Evolutionary conservation across 306 rosid genomes (phyloP), one percentile per base, ranked within the genome.

Genomic region (Vicia sativa): DNA sequence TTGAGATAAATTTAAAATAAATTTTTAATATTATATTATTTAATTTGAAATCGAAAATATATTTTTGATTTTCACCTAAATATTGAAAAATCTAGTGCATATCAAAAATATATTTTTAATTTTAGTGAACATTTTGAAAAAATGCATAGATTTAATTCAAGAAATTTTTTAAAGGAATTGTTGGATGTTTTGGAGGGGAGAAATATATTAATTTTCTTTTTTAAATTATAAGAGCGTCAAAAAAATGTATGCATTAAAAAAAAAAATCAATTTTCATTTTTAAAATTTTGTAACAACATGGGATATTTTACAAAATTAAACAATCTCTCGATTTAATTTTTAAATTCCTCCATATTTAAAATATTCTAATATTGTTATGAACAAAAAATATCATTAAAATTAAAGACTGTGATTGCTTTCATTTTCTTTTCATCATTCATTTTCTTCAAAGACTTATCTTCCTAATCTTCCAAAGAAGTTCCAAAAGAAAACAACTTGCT

Each of bases 401-500:
- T 45, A 2, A 9, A 7, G 10, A 8, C 52, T n/a, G n/a, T n/a
- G 8, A 41, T 44, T 45, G 4, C 10, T 45, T 45, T 16, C 4
- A 42, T 42, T 14, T 45, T 13, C 9, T 1, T 45, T 14, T 14
- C 3, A 14, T 45, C 10, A 2, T 7, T 14, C 21, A 8, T 45
- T 44, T 45, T 45, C 10, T 45, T 14, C 7, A 44, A 44, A 44
- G 7, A 6, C 7, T 18, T n/a, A 10, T 9, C 21, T 2, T 45
- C 52, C 9, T n/a, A 14, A 14, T 5, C 21, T 45, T 31, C 37
- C 52, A 15, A 43, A 43, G 16, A 15, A 14, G 9, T 6, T 8
- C 53, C 53, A 8, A 14, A 50, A 43, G 28, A 59, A 58, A 66
- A 75, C 57, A 16, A 59, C 84, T 62, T 50, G 75, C 72, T 41